Conservation (phyloP, 768 basidiomycete genomes). For the Macrolepiota dolichaula region DNA sequence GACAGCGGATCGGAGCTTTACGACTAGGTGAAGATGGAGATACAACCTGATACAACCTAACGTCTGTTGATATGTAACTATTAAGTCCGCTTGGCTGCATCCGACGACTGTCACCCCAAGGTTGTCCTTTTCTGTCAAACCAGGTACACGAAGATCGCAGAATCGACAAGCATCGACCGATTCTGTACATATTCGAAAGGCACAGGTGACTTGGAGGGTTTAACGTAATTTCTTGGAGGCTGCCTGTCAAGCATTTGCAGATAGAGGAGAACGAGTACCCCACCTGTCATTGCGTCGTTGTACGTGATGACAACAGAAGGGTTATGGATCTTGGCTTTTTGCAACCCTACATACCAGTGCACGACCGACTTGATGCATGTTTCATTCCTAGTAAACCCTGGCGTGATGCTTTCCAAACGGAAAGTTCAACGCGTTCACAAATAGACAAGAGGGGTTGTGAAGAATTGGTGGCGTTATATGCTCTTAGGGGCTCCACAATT, state of each 20-base stretch:
- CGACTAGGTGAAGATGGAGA: neutral
- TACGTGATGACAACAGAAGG: neutral
- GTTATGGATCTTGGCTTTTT: neutral
- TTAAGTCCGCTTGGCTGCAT: neutral
- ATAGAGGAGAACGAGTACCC: neutral
- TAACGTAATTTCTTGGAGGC: neutral
- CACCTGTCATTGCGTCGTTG: neutral
- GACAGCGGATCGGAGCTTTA: neutral
- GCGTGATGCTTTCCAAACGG: no score
- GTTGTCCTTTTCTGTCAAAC: neutral
- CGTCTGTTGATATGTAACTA: neutral
- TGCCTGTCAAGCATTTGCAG: neutral
- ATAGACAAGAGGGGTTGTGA: no score
- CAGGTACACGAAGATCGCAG: neutral
- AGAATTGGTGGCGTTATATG: neutral
- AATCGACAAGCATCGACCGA: neutral
- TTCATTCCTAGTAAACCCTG: no score
- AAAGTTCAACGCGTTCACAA: no score
- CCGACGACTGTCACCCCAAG: neutral
- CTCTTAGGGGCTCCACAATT: neutral
- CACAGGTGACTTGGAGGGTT: neutral
- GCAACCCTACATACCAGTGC: neutral
- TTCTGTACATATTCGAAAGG: neutral
- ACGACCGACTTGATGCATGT: neutral
- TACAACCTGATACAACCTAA: neutral